Evolutionary conservation across 768 basidiomycete species (phyloP), one percentile per base, ranked within the genome.

Genomic region (Termitomyces sp.): DNA sequence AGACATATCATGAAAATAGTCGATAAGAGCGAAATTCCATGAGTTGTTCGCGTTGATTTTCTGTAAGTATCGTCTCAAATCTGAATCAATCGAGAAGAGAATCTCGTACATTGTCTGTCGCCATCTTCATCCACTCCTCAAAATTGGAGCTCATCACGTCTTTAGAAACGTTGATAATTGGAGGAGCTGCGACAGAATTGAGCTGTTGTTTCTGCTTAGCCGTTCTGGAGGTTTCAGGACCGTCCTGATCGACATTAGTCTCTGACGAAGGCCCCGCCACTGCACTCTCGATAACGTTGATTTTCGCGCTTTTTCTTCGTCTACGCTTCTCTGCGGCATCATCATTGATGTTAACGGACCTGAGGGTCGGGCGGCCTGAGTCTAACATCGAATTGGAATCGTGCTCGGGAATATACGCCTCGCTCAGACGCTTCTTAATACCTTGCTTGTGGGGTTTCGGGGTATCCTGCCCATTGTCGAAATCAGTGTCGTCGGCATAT

Each of bases 101-200:
- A 53, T 42, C 20, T 77, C 86, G 65, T 69, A 98, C 97, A 72
- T 98, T 98, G 69, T 98, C 96, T 2, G 96, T 98, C 1, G 95
- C 95, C 87, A 98, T 87, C 79, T 98, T 98, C 96, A 99, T 98
- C 97, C 97, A 98, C 72, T 98, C 95, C 71, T 99, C 97, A 67
- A 89, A 97, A 65, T 95, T 97, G 39, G 87, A 89, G 73, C 81
- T 92, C 84, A 92, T 91, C n/a, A 94, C 82, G 62, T 95, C 91
- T 63, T 88, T 73, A 0, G 88, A 80, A 20, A 88, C 82, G 43
- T 86, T 80, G 27, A 86, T 82, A 2, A 74, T 70, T 2, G 84
- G 84, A 8, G 83, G 79, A 37, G 84, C 78, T 36, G 81, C 80
- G 3, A 88, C 82, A 26, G 86, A 81, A 59, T 79, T 82, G 39